Evolutionary conservation across 139 green algal genomes (phyloP).

Genomic region (Coccomyxa sp.): DNA sequence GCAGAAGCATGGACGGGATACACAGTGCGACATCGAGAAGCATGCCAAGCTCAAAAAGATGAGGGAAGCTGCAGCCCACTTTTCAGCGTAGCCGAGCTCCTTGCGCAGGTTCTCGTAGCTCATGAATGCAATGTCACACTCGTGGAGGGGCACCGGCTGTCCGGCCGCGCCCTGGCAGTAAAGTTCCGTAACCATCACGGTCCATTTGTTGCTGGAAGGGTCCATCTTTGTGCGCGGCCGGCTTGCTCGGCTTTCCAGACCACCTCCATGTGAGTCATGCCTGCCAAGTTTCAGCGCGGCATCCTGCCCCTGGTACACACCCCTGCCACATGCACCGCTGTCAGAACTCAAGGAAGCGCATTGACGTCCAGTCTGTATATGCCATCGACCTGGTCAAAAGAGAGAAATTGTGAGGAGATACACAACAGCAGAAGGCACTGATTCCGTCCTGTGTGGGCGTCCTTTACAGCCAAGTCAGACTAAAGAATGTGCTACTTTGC

Average conservation of each 20-base stretch:
- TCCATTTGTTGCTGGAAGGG: not conserved
- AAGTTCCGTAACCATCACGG: conserved; percentile 1
- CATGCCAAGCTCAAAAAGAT: not conserved
- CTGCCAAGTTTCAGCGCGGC: too few relatives aligned
- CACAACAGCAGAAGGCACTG: too few relatives aligned
- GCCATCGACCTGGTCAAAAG: too few relatives aligned
- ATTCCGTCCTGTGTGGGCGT: too few relatives aligned
- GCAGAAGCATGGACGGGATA: not conserved
- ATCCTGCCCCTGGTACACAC: not conserved
- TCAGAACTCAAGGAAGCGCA: too few relatives aligned
- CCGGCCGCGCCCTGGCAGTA: conserved; percentile 4
- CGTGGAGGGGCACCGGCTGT: conserved; percentile 20
- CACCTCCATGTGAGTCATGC: too few relatives aligned
- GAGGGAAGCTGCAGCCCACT: not conserved
- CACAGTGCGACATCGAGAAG: not conserved
- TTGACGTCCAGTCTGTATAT: too few relatives aligned
- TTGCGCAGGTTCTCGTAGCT: conserved; percentile 41
- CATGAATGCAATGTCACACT: conserved; percentile 40
- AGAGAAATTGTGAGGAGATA: too few relatives aligned
- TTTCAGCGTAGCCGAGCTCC: conserved; percentile 13
- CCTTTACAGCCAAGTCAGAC: too few relatives aligned
- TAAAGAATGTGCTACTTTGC: too few relatives aligned
- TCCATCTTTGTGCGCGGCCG: not conserved
- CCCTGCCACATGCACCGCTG: not conserved
- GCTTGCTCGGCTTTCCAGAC: not conserved